Evolutionary conservation across 2,329 filamentous ascomycete genomes (phyloP).

Genomic region (Septoria linicola): DNA sequence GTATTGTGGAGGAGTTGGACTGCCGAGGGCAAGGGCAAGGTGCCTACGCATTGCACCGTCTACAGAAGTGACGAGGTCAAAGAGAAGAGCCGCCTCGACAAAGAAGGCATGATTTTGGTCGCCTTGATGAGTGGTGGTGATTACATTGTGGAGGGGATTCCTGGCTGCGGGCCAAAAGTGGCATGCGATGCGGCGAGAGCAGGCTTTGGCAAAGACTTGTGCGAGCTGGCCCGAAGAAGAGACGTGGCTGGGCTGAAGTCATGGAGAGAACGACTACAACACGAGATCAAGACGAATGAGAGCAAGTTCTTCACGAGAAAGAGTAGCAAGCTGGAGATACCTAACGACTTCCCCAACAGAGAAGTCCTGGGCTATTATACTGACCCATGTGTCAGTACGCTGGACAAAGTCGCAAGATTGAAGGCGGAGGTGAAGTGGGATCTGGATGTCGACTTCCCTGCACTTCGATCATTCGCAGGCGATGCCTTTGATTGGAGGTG

Average conservation of each 20-base stretch:
- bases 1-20: slow-evolving; percentile 64
- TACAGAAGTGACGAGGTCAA: slow-evolving; percentile 66
- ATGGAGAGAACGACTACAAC: slow-evolving; percentile 71
- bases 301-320: slow-evolving; percentile 74
- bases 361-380: slow-evolving; percentile 85
- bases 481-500: slow-evolving; percentile 86
- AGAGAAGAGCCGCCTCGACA: slow-evolving; percentile 63
- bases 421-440: slow-evolving; percentile 60
- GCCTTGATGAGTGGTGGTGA: slow-evolving; percentile 95
- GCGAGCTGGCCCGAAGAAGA: slow-evolving; percentile 56
- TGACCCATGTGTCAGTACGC: slow-evolving; percentile 74
- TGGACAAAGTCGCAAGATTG: slow-evolving; percentile 57
- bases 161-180: slow-evolving; percentile 80
- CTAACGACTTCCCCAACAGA: slow-evolving; percentile 74
- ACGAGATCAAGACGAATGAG: slow-evolving; percentile 81
- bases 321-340: slow-evolving; percentile 72
- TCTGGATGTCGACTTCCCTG: slow-evolving; percentile 61
- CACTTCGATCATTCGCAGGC: slow-evolving; percentile 69
- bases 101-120: slow-evolving; percentile 88
- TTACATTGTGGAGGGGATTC: slow-evolving; percentile 84
- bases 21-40: slow-evolving; percentile 64
- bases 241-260: slow-evolving; percentile 59
- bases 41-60: slow-evolving; percentile 80
- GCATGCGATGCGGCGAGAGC: slow-evolving; percentile 88
- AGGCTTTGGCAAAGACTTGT: slow-evolving; percentile 78